Evolutionary conservation across 305 asterid genomes (phyloP).

Genomic region (Solanum chacoense): DNA sequence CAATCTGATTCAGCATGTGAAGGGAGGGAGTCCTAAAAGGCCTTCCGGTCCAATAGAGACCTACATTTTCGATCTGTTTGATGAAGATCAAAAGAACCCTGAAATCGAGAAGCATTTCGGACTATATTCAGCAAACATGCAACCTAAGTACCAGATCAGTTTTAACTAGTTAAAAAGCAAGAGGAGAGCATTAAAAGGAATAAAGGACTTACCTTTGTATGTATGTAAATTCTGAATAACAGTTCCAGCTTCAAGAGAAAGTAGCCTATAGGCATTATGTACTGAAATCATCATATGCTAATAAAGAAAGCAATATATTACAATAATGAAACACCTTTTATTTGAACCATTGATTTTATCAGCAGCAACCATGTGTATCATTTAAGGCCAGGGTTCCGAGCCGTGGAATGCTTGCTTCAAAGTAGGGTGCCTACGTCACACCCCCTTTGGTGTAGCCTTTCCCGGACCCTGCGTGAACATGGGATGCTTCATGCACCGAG

Average conservation of each 20-base stretch:
- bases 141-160: constrained; percentile 28
- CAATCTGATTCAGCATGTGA: constrained; percentile 21
- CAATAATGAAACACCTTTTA: background rate
- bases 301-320: background rate
- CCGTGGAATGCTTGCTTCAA: background rate
- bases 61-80: constrained; percentile 41
- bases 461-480: background rate
- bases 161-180: constrained; percentile 8
- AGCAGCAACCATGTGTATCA: background rate
- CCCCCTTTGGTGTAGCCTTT: background rate
- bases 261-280: background rate
- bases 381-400: background rate
- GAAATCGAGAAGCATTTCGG: constrained; percentile 44
- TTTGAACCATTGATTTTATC: background rate
- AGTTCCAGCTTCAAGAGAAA: background rate
- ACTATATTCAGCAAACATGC: constrained; percentile 24
- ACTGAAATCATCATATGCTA: background rate
- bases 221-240: background rate
- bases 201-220: background rate
- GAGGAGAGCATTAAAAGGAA: background rate
- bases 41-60: constrained; percentile 36
- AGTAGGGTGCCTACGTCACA: background rate
- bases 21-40: constrained; percentile 45
- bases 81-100: constrained; percentile 30
- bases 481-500: background rate